phyloP scores from a whole-genome alignment of 345 rosid species.

The Melastoma malabathricum region DNA sequence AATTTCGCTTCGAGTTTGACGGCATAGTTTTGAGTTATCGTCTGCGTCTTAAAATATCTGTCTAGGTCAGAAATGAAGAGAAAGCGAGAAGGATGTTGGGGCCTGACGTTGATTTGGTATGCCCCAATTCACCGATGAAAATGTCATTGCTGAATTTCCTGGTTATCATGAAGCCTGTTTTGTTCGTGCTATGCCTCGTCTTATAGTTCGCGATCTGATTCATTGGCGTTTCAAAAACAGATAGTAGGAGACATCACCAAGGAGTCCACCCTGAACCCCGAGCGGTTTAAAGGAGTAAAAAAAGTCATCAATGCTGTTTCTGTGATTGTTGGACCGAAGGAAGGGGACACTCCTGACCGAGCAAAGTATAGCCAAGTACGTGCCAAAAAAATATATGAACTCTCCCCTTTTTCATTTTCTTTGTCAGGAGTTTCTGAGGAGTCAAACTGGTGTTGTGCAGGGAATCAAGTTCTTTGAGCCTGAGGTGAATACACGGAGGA shows the following conservation, averaged over 20 bases:
- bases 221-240: conserved; percentile 17
- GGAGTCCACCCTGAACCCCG: conserved; percentile 47
- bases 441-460: conserved; percentile 26
- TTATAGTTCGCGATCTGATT: neutral
- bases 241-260: conserved; percentile 73
- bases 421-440: conserved; percentile 1
- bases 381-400: neutral
- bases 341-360: conserved; percentile 96
- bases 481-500: conserved; percentile 39
- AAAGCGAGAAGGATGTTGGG: conserved; percentile 79
- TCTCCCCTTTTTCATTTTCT: too few species aligned
- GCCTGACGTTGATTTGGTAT: conserved; percentile 71
- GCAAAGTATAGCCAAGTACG: conserved; percentile 79
- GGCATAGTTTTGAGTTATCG: too few species aligned
- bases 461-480: conserved; percentile 98
- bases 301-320: conserved; percentile 79
- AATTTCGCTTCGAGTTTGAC: too few species aligned
- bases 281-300: conserved; percentile 73
- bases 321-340: conserved; percentile 94
- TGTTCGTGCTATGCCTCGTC: too few species aligned
- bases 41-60: neutral
- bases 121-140: conserved; percentile 1
- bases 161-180: too few species aligned
- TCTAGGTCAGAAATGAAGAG: conserved; percentile 80
- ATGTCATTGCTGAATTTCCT: too few species aligned